These are phyloP conservation scores for Podospora sp. DNA, from an alignment of 495 filamentous ascomycete species.

Conservation along the genomic window DNA sequence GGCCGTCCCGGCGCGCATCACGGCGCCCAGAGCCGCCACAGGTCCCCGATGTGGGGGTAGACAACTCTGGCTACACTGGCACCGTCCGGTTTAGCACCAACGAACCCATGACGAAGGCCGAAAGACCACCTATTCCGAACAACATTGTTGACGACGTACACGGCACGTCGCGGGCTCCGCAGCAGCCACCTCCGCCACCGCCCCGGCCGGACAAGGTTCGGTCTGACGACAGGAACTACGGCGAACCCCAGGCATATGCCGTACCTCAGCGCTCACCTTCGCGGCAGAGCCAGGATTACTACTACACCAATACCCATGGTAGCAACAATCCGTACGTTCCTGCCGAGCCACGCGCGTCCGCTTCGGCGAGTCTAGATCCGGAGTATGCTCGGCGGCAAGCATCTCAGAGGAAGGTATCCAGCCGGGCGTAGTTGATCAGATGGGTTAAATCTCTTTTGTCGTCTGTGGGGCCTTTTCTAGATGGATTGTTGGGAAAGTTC, in stretches of 20 bases:
- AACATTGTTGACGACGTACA: conserved; percentile 16
- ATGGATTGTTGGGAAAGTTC: background rate
- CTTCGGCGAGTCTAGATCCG: background rate
- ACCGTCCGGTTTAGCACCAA: background rate
- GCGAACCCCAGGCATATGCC: conserved; percentile 13
- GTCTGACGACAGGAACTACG: conserved; percentile 16
- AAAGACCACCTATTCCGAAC: conserved; percentile 3
- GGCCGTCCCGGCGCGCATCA: conserved; percentile 1
- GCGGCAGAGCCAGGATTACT: conserved; percentile 19
- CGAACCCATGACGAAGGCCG: conserved; percentile 2
- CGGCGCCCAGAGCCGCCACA: conserved; percentile 9
- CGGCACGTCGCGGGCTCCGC: conserved; percentile 22
- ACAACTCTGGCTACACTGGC: background rate
- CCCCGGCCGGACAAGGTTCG: conserved; percentile 37
- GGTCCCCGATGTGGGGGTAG: background rate
- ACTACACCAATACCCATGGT: conserved; percentile 22
- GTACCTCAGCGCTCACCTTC: conserved; percentile 5
- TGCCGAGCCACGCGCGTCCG: conserved; percentile 14
- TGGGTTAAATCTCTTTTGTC: background rate
- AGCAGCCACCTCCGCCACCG: conserved; percentile 31
- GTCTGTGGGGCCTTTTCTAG: background rate
- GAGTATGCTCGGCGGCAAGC: conserved; percentile 25
- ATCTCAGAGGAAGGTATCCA: conserved; percentile 19
- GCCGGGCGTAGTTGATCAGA: conserved; percentile 15
- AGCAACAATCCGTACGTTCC: conserved; percentile 22